Base-by-base conservation (phyloP, 2,329 filamentous ascomycete species). In the Arachnopeziza araneosa region DNA sequence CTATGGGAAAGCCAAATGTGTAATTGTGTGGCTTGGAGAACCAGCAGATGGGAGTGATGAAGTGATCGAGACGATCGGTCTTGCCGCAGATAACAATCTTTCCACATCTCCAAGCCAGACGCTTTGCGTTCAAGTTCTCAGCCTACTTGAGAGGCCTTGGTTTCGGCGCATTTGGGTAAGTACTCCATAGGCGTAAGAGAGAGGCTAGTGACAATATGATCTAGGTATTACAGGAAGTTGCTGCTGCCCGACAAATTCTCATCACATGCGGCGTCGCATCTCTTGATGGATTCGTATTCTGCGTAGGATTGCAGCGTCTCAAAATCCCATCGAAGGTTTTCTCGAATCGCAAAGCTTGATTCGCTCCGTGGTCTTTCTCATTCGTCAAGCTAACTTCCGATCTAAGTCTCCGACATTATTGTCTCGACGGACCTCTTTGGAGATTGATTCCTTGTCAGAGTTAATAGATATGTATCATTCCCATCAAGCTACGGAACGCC, bases 161-260 rank as follows among this genome's bases (percentile, higher is more conserved):
- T 62, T 64, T 57, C 60, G 44, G 55, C 62, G 60, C 24, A 60
- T 64, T 36, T 64, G 58, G 62, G 60, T 64, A 60, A 64, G 58
- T 10, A n/a, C 6, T 24, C 23, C 58, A 26, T 14, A 26, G 0
- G 50, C 19, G 57, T 24, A 21, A 23, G 36, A 50, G 30, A 54
- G 23, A 44, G 12, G 17, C 49, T 50, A 49, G 19, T 24, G 53
- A 50, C 53, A 58, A 24, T 50, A 2, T 53, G 49, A 44, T 56
- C 36, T 52, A 61, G 59, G 52, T 52, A 6, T n/a, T 52, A 6
- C 24, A 52, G 19, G 24, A 52, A n/a, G 19, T 52, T 22, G 50
- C 50, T n/a, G 22, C 17, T 10, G 50, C 24, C 22, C 50, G 50
- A n/a, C 24, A 52, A 6, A 14, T 52, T n/a, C 50, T 61, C 2